Evolutionary conservation across 2,329 filamentous ascomycete species (phyloP).

Genomic region (Aspergillus persii): DNA sequence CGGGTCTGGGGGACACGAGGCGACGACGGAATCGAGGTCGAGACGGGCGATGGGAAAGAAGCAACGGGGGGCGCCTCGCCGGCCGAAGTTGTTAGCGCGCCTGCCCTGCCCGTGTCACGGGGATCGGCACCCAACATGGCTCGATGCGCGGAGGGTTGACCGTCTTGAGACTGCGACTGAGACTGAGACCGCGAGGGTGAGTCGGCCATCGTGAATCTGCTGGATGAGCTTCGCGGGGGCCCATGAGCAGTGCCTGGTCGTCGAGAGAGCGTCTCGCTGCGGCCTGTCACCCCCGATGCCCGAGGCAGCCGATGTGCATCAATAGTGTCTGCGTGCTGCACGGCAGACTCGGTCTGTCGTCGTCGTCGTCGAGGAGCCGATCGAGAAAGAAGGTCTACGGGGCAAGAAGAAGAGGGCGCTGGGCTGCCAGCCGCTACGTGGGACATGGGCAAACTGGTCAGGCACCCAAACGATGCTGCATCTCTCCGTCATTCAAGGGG

Average conservation of each 20-base stretch:
- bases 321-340: constrained; percentile 10
- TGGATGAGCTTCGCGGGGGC: not conserved
- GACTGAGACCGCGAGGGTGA: too few species aligned
- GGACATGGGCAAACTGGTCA: constrained; percentile 21
- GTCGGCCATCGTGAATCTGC: too few species aligned
- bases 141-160: not conserved
- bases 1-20: constrained; percentile 22
- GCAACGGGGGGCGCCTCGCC: constrained; percentile 12
- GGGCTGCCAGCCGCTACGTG: constrained; percentile 15
- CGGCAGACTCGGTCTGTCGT: constrained; percentile 21
- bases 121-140: constrained; percentile 20
- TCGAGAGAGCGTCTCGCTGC: constrained; percentile 2
- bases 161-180: too few species aligned
- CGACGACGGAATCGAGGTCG: constrained; percentile 39
- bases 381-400: constrained; percentile 6
- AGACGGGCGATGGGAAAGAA: constrained; percentile 5
- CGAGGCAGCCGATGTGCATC: constrained; percentile 12
- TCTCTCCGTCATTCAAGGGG: constrained; percentile 7
- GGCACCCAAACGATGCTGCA: constrained; percentile 19
- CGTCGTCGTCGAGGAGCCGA: constrained; percentile 8
- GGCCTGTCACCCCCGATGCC: constrained; percentile 2
- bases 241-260: not conserved
- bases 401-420: constrained; percentile 4
- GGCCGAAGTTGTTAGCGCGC: constrained; percentile 23
- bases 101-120: constrained; percentile 29